phyloP scores from a whole-genome alignment of 2,329 filamentous ascomycete species.

The Rosellinia necatrix region DNA sequence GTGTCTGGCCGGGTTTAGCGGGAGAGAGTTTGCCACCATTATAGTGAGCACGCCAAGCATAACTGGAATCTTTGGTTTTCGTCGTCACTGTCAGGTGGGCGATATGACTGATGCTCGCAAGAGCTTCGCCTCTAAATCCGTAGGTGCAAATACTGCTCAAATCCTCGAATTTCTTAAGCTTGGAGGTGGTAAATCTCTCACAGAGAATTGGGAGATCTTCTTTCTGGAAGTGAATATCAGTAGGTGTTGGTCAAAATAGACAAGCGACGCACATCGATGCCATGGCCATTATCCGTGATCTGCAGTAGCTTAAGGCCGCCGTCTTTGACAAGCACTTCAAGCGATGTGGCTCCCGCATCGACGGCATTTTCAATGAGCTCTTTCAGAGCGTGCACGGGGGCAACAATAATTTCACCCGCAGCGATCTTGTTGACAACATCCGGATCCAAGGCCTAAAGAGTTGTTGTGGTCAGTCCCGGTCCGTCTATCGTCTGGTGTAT shows the following conservation, averaged over 20 bases:
- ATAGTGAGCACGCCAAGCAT: constrained; percentile 91
- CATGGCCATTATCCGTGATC: constrained; percentile 96
- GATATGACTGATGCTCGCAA: constrained; percentile 98
- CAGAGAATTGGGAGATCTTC: constrained; percentile 91
- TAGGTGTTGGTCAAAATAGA: not conserved
- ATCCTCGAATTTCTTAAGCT: constrained; percentile 92
- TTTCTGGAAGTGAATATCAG: constrained; percentile 59
- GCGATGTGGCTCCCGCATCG: constrained; percentile 89
- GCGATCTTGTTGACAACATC: constrained; percentile 99
- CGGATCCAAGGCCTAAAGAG: constrained; percentile 74
- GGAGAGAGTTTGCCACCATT: constrained; percentile 80
- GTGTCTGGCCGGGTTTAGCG: constrained; percentile 82
- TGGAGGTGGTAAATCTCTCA: constrained; percentile 95
- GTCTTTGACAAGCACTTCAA: constrained; percentile 93
- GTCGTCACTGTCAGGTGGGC: constrained; percentile 95
- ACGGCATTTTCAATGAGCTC: constrained; percentile 97
- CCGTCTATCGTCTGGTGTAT: not conserved
- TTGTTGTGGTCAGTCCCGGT: constrained; percentile 25
- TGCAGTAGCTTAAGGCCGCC: constrained; percentile 93
- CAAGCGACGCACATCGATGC: constrained; percentile 74
- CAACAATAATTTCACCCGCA: constrained; percentile 96
- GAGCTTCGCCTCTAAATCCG: constrained; percentile 94
- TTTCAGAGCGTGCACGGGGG: constrained; percentile 93
- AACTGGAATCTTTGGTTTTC: constrained; percentile 83
- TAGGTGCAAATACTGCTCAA: constrained; percentile 89